Base-by-base conservation (phyloP, 169 alveolate genomes). In the Eimeria zaria region DNA sequence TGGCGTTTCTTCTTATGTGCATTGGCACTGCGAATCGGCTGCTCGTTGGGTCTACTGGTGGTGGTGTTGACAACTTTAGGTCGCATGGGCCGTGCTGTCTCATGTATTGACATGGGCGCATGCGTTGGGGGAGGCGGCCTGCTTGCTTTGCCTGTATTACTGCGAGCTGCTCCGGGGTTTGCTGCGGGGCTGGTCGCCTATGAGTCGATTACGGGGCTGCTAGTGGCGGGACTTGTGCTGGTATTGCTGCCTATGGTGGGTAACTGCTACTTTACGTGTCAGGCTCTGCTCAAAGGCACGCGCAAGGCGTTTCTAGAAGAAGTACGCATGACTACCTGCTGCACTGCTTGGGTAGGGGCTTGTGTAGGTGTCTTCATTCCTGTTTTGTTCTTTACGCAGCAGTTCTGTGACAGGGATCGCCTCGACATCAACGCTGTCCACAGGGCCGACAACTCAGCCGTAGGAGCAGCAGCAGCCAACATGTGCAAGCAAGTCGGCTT, bases 291-390 rank as follows among this genome's bases (percentile, higher is more conserved):
- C 12, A 84, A 84, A 22, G 91, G 91, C 39, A 84, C 91, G 5
- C 73, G 91, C 16, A 58, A 84, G 44, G 76, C 91, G 12, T 84
- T 53, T n/a, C 76, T 84, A 5, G 76, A 58, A 18, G 91, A 84
- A 33, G 91, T 84, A 8, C 44, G 55, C 20, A 60, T 58, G 30
- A 84, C 91, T 3, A 84, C 91, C 33, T 84, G 91, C 78, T 84
- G 91, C 60, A 58, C 91, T 14, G 91, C 76, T 1, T 84, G 91
- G 91, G 91, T 84, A 20, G 76, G 91, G 41, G 91, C 91, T 24
- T 84, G 91, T n/a, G 76, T 84, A 14, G 91, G 91, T 4, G 91
- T 58, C n/a, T 84, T 84, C 36, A 84, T 84, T 84, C 91, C 91
- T 14, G 71, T 51, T 7, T 44, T 51, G 55, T 84, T 84, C 91